Evolutionary conservation across 2,329 filamentous ascomycete species (phyloP).

Genomic region (Pseudodiploospora longispora): DNA sequence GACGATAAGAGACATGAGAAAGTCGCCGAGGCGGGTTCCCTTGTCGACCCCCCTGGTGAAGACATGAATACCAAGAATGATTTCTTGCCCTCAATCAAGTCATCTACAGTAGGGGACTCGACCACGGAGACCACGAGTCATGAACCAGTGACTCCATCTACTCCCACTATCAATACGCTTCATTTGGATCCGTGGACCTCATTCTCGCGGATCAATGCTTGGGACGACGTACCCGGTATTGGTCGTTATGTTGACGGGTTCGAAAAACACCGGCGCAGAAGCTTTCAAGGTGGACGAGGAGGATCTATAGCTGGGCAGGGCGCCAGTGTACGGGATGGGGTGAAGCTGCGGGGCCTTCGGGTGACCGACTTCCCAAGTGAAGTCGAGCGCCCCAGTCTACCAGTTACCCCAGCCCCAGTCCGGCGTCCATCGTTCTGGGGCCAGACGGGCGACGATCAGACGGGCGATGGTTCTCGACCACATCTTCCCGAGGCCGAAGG

Average conservation of each 20-base stretch:
- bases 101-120: slow-evolving; percentile 26
- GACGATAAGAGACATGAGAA: slow-evolving; percentile 9
- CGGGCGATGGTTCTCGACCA: slow-evolving; percentile 44
- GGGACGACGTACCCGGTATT: slow-evolving; percentile 88
- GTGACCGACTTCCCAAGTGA: slow-evolving; percentile 84
- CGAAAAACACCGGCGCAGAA: slow-evolving; percentile 47
- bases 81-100: slow-evolving; percentile 14
- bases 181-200: slow-evolving; percentile 59
- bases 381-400: slow-evolving; percentile 74
- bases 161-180: slow-evolving; percentile 37
- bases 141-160: slow-evolving; percentile 39
- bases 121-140: slow-evolving; percentile 7
- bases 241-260: slow-evolving; percentile 76
- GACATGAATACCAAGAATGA: slow-evolving; percentile 12
- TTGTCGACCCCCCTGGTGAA: slow-evolving; percentile 15
- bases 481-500: slow-evolving; percentile 69
- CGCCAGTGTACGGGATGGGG: not conserved
- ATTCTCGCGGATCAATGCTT: slow-evolving; percentile 76
- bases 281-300: slow-evolving; percentile 16
- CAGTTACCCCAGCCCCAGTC: slow-evolving; percentile 81
- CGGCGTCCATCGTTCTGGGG: slow-evolving; percentile 62
- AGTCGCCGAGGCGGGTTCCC: not conserved
- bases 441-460: slow-evolving; percentile 28
- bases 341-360: slow-evolving; percentile 42
- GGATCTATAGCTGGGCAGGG: not conserved